Percentiles rank a stretch among this genome's conserved stretches.
These are phyloP conservation scores for Leccinum imitatum DNA, from an alignment of 768 basidiomycete species.

Conservation along the genomic window DNA sequence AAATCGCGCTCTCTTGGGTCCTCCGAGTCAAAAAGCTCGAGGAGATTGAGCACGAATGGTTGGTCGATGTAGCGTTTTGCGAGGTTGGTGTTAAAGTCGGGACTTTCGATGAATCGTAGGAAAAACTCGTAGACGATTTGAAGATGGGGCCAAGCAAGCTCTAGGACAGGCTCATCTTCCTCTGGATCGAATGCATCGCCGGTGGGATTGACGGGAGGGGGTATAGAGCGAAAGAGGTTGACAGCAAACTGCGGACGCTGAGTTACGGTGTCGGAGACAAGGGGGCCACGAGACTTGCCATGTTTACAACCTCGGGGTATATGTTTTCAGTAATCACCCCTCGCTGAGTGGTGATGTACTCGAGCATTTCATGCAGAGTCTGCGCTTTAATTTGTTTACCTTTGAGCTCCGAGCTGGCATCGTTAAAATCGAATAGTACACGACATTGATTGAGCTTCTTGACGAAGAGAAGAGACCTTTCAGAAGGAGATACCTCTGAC, in stretches of 20 bases:
- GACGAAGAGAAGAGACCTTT: conserved; percentile 89
- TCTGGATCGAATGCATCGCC: conserved; percentile 99
- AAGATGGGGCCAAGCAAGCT: conserved; percentile 98
- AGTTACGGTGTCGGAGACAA: conserved; percentile 4
- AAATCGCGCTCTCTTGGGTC: conserved; percentile 99
- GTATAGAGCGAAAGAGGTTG: conserved; percentile 99
- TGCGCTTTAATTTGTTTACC: conserved; percentile 99
- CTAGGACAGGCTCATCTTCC: conserved; percentile 98
- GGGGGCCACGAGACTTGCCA: conserved; percentile 58
- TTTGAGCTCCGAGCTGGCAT: conserved; percentile 91
- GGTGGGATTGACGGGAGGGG: conserved; percentile 96
- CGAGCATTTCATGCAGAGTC: conserved; percentile 96
- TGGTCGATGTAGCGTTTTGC: conserved; percentile 99
- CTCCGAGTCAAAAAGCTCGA: conserved; percentile 98
- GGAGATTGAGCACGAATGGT: conserved; percentile 89
- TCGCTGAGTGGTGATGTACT: conserved; percentile 96
- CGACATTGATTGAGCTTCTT: conserved; percentile 95
- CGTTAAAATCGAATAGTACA: conserved; percentile 98
- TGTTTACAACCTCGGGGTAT: conserved; percentile 98
- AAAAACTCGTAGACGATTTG: conserved; percentile 99
- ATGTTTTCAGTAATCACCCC: conserved; percentile 94
- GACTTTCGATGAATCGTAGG: conserved; percentile 95
- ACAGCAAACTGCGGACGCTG: conserved; percentile 73
- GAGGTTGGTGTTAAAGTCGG: conserved; percentile 96
- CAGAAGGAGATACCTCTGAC: conserved; percentile 82